phyloP scores from a whole-genome alignment of 306 rosid genomes.

The Elaeagnus macrophylla region DNA sequence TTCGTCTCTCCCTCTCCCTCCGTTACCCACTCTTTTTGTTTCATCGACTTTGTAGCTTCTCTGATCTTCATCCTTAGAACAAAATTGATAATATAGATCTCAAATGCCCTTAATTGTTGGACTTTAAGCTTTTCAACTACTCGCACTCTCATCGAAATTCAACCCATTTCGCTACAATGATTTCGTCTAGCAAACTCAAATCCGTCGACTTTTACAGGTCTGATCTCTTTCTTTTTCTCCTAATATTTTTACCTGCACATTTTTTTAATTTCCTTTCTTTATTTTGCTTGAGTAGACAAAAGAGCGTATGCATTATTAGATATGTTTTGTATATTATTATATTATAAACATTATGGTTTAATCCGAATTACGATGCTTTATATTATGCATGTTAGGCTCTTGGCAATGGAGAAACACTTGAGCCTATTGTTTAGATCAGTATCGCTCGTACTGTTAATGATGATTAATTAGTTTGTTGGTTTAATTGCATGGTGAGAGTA shows the following conservation, averaged over 20 bases:
- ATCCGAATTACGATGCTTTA: too few species aligned
- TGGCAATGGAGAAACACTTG: too few species aligned
- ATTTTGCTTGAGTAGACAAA: not conserved
- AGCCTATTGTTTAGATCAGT: too few species aligned
- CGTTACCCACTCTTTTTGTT: slow-evolving; percentile 3
- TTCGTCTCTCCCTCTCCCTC: not conserved
- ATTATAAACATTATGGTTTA: not conserved
- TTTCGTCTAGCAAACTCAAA: slow-evolving; percentile 73
- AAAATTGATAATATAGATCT: slow-evolving; percentile 23
- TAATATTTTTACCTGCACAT: not conserved
- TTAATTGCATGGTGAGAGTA: too few species aligned
- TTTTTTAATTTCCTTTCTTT: slow-evolving; percentile 5
- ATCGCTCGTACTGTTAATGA: too few species aligned
- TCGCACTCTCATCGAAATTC: slow-evolving; percentile 6
- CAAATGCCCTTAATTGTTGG: slow-evolving; percentile 13
- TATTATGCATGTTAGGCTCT: too few species aligned
- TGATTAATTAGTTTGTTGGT: too few species aligned
- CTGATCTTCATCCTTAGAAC: slow-evolving; percentile 8
- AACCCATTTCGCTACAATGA: slow-evolving; percentile 36
- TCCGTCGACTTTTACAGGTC: slow-evolving; percentile 96
- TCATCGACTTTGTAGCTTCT: not conserved
- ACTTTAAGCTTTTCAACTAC: slow-evolving; percentile 27
- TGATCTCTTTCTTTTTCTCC: slow-evolving; percentile 24
- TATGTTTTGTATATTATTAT: not conserved
- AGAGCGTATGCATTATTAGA: not conserved